Percentiles rank a stretch among this genome's conserved stretches.
Evolutionary conservation across 2,329 filamentous ascomycete genomes (phyloP).

Genomic region (Cladorrhinum sp.): DNA sequence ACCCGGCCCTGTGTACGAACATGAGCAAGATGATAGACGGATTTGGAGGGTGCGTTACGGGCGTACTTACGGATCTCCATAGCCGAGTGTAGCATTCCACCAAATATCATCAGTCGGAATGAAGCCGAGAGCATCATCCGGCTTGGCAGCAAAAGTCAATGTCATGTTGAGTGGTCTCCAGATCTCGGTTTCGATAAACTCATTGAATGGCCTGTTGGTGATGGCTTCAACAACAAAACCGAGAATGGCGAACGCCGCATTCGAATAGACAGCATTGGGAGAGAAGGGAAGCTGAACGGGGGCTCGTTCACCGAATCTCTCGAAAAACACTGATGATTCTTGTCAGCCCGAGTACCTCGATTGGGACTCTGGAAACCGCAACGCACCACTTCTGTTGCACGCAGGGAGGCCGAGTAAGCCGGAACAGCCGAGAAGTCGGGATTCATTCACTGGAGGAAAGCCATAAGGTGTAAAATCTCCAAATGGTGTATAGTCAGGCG

Average conservation of each 20-base stretch:
- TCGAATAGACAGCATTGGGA: conserved; percentile 47
- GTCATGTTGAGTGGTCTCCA: conserved; percentile 42
- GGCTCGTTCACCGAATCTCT: conserved; percentile 31
- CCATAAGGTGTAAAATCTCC: conserved; percentile 12
- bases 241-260: conserved; percentile 44
- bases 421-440: conserved; percentile 32
- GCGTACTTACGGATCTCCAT: conserved; percentile 34
- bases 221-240: conserved; percentile 45
- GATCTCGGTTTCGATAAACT: conserved; percentile 41
- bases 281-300: conserved; percentile 43
- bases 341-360: not conserved
- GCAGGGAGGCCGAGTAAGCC: conserved; percentile 35
- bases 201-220: conserved; percentile 38
- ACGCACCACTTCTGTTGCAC: conserved; percentile 31
- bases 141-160: conserved; percentile 37
- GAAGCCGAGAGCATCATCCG: conserved; percentile 34
- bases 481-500: conserved; percentile 12
- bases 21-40: not conserved
- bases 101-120: conserved; percentile 35
- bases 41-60: not conserved
- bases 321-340: conserved; percentile 25
- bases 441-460: conserved; percentile 21
- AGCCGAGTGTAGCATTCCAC: conserved; percentile 36
- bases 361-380: not conserved
- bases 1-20: conserved; percentile 29